These are phyloP conservation scores for Geranomyces michiganensis DNA, from an alignment of 192 early-diverging fungal genomes.

Conservation along the genomic window DNA sequence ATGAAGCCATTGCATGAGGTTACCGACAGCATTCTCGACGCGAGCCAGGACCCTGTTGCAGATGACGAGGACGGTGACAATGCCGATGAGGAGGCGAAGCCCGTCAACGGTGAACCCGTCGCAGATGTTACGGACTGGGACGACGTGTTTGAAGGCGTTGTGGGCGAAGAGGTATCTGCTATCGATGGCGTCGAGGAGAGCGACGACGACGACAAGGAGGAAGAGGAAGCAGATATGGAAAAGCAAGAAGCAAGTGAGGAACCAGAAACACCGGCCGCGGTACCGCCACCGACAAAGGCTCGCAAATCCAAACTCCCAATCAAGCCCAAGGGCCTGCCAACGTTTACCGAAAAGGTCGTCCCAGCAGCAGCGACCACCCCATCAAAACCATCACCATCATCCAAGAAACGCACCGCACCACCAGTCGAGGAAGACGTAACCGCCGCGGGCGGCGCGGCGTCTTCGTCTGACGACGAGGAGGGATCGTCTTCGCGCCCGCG, in stretches of 20 bases:
- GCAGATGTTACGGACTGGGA: conserved; percentile 77
- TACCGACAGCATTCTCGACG: conserved; percentile 35
- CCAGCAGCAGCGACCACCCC: neutral
- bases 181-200: conserved; percentile 36
- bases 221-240: conserved; percentile 19
- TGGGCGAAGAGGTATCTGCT: conserved; percentile 56
- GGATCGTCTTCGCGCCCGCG: conserved; percentile 2
- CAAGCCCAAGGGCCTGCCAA: conserved; percentile 14
- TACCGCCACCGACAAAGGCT: neutral
- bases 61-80: conserved; percentile 46
- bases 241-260: conserved; percentile 6
- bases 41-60: conserved; percentile 47
- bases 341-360: neutral
- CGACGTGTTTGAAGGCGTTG: conserved; percentile 83
- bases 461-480: conserved; percentile 27
- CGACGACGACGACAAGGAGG: conserved; percentile 46
- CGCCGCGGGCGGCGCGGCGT: neutral
- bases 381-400: too few species aligned
- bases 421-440: neutral
- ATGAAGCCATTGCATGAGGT: conserved; percentile 61
- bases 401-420: conserved; percentile 10
- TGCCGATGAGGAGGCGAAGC: conserved; percentile 30
- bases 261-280: neutral
- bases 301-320: neutral
- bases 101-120: conserved; percentile 41